Conservation (phyloP, 352 stramenopile species). For the Phytophthora melonis region DNA sequence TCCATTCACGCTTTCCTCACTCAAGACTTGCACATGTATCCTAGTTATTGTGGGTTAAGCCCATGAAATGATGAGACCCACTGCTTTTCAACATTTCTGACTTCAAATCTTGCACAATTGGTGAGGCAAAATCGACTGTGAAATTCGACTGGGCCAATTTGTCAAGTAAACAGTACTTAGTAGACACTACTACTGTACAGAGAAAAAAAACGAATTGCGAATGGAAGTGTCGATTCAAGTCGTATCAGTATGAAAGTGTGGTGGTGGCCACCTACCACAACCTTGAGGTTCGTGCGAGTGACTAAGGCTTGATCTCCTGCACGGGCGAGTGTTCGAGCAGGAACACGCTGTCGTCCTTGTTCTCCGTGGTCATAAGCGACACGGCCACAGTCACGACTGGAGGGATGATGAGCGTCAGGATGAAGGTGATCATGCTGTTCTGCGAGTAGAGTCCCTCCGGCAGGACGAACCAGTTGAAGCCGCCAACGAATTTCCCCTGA, state of each 20-base stretch:
- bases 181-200: neutral
- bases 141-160: too few relatives aligned
- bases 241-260: neutral
- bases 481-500: slow-evolving; percentile 63
- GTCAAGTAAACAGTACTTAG: too few relatives aligned
- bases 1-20: too few relatives aligned
- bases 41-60: too few relatives aligned
- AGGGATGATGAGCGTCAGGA: slow-evolving; percentile 61
- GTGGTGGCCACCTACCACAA: neutral
- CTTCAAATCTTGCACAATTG: too few relatives aligned
- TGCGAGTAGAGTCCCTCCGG: slow-evolving; percentile 67
- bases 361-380: slow-evolving; percentile 46
- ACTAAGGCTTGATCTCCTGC: slow-evolving; percentile 7
- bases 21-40: too few relatives aligned
- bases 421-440: slow-evolving; percentile 79
- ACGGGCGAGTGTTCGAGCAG: slow-evolving; percentile 22
- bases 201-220: neutral
- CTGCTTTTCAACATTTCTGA: too few relatives aligned
- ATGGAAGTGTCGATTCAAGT: neutral
- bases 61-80: too few relatives aligned
- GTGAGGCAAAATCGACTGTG: too few relatives aligned
- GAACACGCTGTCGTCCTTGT: slow-evolving; percentile 14
- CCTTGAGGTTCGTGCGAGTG: neutral
- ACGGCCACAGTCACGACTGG: slow-evolving; percentile 55
- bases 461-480: slow-evolving; percentile 71